Base-by-base conservation (phyloP, 345 rosid species). In the Bruguiera sexangula region DNA sequence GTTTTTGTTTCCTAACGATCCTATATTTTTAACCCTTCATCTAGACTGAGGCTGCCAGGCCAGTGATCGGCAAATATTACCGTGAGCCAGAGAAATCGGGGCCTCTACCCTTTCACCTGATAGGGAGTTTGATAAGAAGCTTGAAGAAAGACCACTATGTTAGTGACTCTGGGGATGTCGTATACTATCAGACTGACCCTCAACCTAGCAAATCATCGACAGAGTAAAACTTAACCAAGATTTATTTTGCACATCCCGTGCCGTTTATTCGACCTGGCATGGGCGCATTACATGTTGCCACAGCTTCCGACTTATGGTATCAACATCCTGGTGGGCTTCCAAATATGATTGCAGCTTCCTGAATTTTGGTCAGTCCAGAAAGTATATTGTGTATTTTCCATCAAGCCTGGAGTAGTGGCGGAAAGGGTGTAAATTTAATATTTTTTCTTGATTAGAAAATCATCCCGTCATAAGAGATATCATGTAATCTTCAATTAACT, bases 1-100 rank as follows among this genome's bases (percentile, higher is more conserved):
- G 7, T 36, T 64, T 62, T 30, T 5, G 9, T 46, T 43, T 43
- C 34, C 22, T 2, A 37, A 36, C 27, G 13, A 24, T 19, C 10
- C 2, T 53, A 16, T 63, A 37, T 56, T 16, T 58, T 27, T 32
- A 55, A 34, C 5, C 39, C 72, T 66, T 8, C 18, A 26, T 73
- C 16, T 81, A 88, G 94, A 91, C 96, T 1, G 81, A 76, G 75
- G 86, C 88, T 37, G 88, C 96, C 0, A 91, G 86, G 66, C 81
- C 81, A 6, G 90, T 91, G 84, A 71, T 91, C 34, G 97, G 93
- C 19, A 85, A 85, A 63, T 91, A 91, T 76, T 91, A 91, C 70
- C 78, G 97, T 8, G 97, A 89, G 76, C 97, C 96, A 1, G 63
- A 81, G 62, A 87, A 76, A 68, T 87, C 96, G 6, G 90, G 89